Percentiles rank a stretch among this genome's conserved stretches.
Conservation (phyloP, 495 filamentous ascomycete genomes). For the Lasiosphaeris hirsuta region DNA sequence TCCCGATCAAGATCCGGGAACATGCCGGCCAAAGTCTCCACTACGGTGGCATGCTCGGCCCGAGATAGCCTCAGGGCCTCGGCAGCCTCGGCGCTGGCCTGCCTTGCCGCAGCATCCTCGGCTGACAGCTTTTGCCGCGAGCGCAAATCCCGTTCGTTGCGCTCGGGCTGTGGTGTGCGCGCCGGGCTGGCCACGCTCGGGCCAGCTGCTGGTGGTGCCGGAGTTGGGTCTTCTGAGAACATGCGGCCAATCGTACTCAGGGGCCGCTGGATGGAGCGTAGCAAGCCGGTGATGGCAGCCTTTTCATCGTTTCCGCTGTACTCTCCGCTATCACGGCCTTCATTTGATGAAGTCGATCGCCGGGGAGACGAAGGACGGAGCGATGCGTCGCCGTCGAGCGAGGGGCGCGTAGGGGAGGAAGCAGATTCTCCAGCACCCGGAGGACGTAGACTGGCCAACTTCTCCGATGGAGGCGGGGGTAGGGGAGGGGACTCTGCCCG, state of each 20-base stretch:
- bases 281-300: conserved; percentile 78
- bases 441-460: conserved; percentile 53
- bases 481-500: conserved; percentile 49
- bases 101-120: conserved; percentile 88
- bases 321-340: conserved; percentile 30
- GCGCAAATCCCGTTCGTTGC: conserved; percentile 32
- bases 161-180: conserved; percentile 56
- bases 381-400: conserved; percentile 41
- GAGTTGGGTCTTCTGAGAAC: conserved; percentile 73
- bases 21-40: conserved; percentile 89
- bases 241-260: conserved; percentile 95
- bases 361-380: conserved; percentile 34
- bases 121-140: conserved; percentile 54
- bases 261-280: conserved; percentile 88
- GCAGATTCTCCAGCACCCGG: conserved; percentile 21
- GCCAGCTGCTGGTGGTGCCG: conserved; percentile 30
- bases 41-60: conserved; percentile 83
- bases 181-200: conserved; percentile 48
- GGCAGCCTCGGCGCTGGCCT: conserved; percentile 88
- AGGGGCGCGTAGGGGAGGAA: conserved; percentile 35
- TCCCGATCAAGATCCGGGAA: conserved; percentile 89
- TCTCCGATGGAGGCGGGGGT: conserved; percentile 54
- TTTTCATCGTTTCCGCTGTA: conserved; percentile 58
- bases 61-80: conserved; percentile 82
- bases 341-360: conserved; percentile 43